Percentiles rank a stretch among this genome's conserved stretches.
Evolutionary conservation across 768 basidiomycete genomes (phyloP).

Genomic region (Mycena kentingensis): DNA sequence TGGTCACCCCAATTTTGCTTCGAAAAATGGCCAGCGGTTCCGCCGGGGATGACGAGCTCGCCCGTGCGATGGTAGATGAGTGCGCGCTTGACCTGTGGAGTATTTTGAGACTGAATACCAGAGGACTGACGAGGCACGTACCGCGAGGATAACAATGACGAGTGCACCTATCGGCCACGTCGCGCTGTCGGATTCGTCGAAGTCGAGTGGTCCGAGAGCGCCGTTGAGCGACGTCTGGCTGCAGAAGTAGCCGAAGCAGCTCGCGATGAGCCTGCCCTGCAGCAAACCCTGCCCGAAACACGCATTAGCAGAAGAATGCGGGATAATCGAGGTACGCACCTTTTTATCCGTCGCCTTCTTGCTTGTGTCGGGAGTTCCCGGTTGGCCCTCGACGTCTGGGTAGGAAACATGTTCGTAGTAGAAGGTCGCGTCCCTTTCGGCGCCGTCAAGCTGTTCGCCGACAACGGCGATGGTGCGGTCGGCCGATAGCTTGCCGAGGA

Average conservation of each 20-base stretch:
- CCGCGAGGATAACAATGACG: background rate
- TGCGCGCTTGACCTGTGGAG: background rate
- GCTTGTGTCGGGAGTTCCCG: too few relatives aligned
- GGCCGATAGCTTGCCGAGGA: too few relatives aligned
- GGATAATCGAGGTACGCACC: too few relatives aligned
- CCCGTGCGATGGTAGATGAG: background rate
- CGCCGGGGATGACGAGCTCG: background rate
- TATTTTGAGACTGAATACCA: background rate
- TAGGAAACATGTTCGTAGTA: too few relatives aligned
- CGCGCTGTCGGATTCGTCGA: background rate
- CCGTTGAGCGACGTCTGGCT: background rate
- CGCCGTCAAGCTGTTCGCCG: too few relatives aligned
- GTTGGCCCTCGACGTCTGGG: too few relatives aligned
- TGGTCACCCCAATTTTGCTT: background rate
- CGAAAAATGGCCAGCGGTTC: background rate
- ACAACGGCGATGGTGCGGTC: too few relatives aligned
- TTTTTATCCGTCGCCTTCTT: too few relatives aligned
- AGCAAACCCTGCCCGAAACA: background rate
- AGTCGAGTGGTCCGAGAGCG: background rate
- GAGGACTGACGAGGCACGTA: background rate
- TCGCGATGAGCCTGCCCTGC: background rate
- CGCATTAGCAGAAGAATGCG: too few relatives aligned
- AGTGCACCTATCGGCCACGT: background rate
- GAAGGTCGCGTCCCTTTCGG: too few relatives aligned
- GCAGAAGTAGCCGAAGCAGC: background rate